Conservation (phyloP, 2,329 filamentous ascomycete species). For the Ophiostoma triangulosporum region DNA sequence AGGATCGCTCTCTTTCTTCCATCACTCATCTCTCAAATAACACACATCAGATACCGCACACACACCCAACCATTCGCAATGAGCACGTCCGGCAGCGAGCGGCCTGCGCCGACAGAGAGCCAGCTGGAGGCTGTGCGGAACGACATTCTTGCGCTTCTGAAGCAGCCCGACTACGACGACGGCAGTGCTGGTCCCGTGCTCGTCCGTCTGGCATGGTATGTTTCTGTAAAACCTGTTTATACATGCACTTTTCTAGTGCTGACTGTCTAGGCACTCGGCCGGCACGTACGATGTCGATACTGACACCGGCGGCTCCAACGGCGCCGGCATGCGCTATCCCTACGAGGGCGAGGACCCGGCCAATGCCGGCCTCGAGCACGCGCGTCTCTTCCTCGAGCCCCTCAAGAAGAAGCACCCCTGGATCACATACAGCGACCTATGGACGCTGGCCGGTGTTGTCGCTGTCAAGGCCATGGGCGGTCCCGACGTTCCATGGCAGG, state of each 20-base stretch:
- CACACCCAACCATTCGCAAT: too few species aligned
- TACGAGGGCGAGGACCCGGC: constrained; percentile 84
- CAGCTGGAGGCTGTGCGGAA: background rate
- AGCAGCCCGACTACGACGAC: constrained; percentile 91
- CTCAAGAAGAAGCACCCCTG: constrained; percentile 84
- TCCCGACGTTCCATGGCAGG: constrained; percentile 72
- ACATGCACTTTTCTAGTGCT: too few species aligned
- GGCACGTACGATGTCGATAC: constrained; percentile 86
- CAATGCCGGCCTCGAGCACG: constrained; percentile 76
- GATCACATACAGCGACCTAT: constrained; percentile 93
- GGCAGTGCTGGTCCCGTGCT: constrained; percentile 90
- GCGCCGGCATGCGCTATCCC: constrained; percentile 89
- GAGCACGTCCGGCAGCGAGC: background rate
- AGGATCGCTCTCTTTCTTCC: too few species aligned
- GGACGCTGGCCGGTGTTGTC: constrained; percentile 75
- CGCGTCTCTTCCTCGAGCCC: constrained; percentile 84
- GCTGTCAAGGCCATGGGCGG: constrained; percentile 94
- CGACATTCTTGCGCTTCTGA: constrained; percentile 46
- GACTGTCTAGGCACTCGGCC: constrained; percentile 64
- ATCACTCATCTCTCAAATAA: background rate
- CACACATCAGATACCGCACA: background rate
- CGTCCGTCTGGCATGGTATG: constrained; percentile 60
- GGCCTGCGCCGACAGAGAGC: background rate
- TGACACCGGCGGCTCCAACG: constrained; percentile 83
- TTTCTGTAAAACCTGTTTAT: background rate